Percentiles rank a stretch among this genome's conserved stretches.
Conservation (phyloP, 768 basidiomycete genomes). For the Boletus eberwhitei region DNA sequence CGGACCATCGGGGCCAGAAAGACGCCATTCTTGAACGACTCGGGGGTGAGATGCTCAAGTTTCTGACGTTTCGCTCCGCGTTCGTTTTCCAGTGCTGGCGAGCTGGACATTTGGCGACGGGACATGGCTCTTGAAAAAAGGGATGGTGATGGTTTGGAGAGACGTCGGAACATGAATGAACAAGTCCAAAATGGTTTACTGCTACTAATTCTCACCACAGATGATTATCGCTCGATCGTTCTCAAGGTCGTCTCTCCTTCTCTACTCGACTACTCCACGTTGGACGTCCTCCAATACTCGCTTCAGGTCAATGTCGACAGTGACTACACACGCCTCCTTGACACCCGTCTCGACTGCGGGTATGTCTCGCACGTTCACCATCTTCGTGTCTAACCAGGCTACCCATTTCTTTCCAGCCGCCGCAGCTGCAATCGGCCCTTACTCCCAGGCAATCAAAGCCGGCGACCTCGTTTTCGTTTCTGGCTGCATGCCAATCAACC, state of each 20-base stretch:
- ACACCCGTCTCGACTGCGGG: constrained; percentile 34
- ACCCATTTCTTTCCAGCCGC: constrained; percentile 48
- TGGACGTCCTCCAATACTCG: not conserved
- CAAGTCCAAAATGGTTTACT: not conserved
- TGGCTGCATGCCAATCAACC: constrained; percentile 84
- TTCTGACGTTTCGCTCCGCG: constrained; percentile 50
- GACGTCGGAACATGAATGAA: not conserved
- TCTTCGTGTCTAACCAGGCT: not conserved
- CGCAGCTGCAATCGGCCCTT: constrained; percentile 79
- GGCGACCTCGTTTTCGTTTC: constrained; percentile 87
- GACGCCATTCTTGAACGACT: constrained; percentile 84
- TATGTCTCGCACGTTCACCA: not conserved
- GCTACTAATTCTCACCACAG: not conserved
- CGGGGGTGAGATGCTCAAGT: constrained; percentile 56
- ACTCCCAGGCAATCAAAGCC: constrained; percentile 81
- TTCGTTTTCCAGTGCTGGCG: constrained; percentile 26
- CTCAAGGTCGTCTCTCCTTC: not conserved
- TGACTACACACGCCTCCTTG: constrained; percentile 39
- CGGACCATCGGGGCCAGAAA: constrained; percentile 99
- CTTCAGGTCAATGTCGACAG: constrained; percentile 24
- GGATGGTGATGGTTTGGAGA: not conserved
- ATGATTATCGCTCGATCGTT: not conserved
- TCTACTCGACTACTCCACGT: not conserved
- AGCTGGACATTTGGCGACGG: constrained; percentile 46
- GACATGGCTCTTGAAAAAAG: constrained; percentile 34